Evolutionary conservation across 257 asterid species (phyloP).

Genomic region (Scutellaria baicalensis): DNA sequence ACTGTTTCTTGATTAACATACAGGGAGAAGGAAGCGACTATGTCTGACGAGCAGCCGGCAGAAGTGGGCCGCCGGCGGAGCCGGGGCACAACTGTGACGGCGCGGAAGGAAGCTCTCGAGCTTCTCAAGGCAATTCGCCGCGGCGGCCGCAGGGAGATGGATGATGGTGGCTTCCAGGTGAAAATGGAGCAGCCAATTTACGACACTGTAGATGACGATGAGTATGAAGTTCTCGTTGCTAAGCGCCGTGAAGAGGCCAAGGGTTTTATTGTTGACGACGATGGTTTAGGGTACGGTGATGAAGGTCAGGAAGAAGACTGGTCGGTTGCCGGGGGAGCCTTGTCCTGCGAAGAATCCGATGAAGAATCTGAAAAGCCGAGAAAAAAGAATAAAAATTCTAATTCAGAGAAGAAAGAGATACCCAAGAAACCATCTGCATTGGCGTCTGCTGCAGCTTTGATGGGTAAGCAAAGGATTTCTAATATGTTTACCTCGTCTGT

Average conservation of each 20-base stretch:
- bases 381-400: slow-evolving; percentile 39
- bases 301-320: slow-evolving; percentile 98
- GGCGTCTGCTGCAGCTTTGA: slow-evolving; percentile 72
- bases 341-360: slow-evolving; percentile 68
- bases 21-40: slow-evolving; percentile 7
- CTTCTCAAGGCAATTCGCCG: slow-evolving; percentile 60
- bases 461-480: slow-evolving; percentile 86
- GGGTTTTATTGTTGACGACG: slow-evolving; percentile 79
- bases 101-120: slow-evolving; percentile 65
- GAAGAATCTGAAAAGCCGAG: slow-evolving; percentile 56
- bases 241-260: slow-evolving; percentile 69
- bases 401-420: slow-evolving; percentile 51
- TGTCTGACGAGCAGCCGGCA: slow-evolving; percentile 64
- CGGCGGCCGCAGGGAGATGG: slow-evolving; percentile 58
- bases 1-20: neutral
- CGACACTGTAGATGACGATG: slow-evolving; percentile 77
- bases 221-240: slow-evolving; percentile 75
- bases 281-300: slow-evolving; percentile 87
- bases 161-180: slow-evolving; percentile 45
- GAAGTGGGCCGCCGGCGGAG: slow-evolving; percentile 54
- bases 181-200: slow-evolving; percentile 76
- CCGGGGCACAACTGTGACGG: slow-evolving; percentile 42
- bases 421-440: slow-evolving; percentile 58
- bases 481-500: slow-evolving; percentile 75
- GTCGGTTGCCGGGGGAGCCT: slow-evolving; percentile 51